Conservation (phyloP, 352 stramenopile genomes). For the Phytophthora sansomeana region DNA sequence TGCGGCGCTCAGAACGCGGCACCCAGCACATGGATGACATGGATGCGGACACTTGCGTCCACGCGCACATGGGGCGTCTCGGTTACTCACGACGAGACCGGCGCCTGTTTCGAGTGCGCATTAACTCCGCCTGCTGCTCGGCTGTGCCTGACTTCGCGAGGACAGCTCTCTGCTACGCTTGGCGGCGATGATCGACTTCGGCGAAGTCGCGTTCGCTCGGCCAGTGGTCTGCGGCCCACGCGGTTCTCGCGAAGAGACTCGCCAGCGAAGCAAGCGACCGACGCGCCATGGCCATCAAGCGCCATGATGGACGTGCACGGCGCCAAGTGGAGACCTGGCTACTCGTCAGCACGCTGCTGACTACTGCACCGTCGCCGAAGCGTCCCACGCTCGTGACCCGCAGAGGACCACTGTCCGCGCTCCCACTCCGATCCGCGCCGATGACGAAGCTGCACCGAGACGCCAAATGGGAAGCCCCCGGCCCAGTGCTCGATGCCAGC, state of each 20-base stretch:
- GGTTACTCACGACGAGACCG: conserved; percentile 13
- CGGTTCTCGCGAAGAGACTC: conserved; percentile 6
- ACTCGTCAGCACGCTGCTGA: conserved; percentile 19
- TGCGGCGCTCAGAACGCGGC: conserved; percentile 21
- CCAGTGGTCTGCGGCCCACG: not conserved
- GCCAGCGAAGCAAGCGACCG: not conserved
- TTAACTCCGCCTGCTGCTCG: conserved; percentile 12
- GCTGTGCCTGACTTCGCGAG: conserved; percentile 9
- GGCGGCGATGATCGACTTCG: too few relatives aligned
- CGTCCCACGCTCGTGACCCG: too few relatives aligned
- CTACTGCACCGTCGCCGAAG: not conserved
- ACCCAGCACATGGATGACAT: conserved; percentile 8
- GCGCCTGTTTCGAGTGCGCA: conserved; percentile 17
- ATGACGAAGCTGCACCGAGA: conserved; percentile 31
- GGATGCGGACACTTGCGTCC: conserved; percentile 26
- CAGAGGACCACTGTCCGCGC: conserved; percentile 1
- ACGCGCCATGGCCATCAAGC: not conserved
- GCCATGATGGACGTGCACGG: conserved; percentile 5
- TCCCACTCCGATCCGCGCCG: conserved; percentile 12
- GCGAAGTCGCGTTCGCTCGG: too few relatives aligned
- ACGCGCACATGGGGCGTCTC: not conserved
- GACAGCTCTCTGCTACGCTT: conserved; percentile 5
- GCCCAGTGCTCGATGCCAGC: conserved; percentile 2
- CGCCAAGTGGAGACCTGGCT: conserved; percentile 8
- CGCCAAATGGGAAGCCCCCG: too few relatives aligned